A percentile compares a stretch with the other conserved stretches of the same genome.
Conservation (phyloP, 1,284 basidiomycete genomes). For the Heterobasidion occidentale region DNA sequence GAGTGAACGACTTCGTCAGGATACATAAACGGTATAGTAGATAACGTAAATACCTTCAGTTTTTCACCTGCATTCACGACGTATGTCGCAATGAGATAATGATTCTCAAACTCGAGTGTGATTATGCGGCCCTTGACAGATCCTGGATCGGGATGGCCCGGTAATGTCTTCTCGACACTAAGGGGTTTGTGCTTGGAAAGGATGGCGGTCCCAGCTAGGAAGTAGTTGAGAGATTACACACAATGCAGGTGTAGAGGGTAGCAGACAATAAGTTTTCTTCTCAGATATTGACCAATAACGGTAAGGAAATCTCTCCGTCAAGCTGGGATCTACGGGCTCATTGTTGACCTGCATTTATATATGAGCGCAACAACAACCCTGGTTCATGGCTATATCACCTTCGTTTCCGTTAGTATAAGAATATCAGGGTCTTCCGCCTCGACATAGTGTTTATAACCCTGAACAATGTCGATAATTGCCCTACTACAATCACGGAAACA, state of each 20-base stretch:
- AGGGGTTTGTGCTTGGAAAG: slow-evolving; percentile 74
- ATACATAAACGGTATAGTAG: neutral
- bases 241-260: neutral
- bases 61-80: slow-evolving; percentile 81
- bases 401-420: slow-evolving; percentile 76
- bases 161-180: slow-evolving; percentile 58
- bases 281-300: slow-evolving; percentile 68
- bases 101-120: slow-evolving; percentile 71
- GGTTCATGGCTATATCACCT: slow-evolving; percentile 32
- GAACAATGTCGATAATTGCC: neutral
- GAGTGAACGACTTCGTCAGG: neutral
- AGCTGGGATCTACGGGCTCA: slow-evolving; percentile 46
- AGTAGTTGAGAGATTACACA: neutral
- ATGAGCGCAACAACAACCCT: neutral
- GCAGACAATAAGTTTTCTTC: slow-evolving; percentile 70
- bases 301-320: slow-evolving; percentile 56
- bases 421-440: slow-evolving; percentile 81
- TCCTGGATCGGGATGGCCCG: slow-evolving; percentile 59
- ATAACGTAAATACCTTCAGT: slow-evolving; percentile 50
- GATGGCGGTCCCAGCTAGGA: slow-evolving; percentile 74
- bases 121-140: slow-evolving; percentile 70
- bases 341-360: slow-evolving; percentile 48
- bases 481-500: neutral
- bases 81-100: slow-evolving; percentile 76
- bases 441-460: slow-evolving; percentile 77